Base-by-base conservation (phyloP, 139 green algal genomes). In the Coelastrella sp. region DNA sequence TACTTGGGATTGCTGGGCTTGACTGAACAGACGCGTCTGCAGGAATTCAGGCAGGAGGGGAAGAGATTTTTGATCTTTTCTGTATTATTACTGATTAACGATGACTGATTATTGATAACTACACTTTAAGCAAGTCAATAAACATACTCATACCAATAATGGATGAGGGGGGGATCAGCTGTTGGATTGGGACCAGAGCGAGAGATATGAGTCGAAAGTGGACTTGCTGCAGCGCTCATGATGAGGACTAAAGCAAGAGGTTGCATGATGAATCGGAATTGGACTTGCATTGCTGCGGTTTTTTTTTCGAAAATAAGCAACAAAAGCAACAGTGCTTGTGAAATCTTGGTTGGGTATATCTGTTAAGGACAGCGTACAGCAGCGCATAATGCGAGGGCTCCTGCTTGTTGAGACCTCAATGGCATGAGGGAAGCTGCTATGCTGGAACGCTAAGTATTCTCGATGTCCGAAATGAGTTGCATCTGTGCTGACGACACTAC, bases 11-110 rank as follows among this genome's bases (percentile, higher is more conserved):
- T 10, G 27, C 22, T 68, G 56, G 83, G 17, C 7, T 56, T 56
- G 20, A 68, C 14, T 57, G 61, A 49, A 76, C 84, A 88, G 20
- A 49, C 84, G 11, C 68, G 66, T 66, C 84, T 88, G 84, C 84
- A 27, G 60, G 59, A 74, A 57, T 7, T n/a, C 49, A 66, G 1
- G 15, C 12, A 58, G 4, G n/a, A 19, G 27, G 27, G 35, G 0
- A 83, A 78, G 70, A 4, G 70, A 4, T 19, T 20, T 78, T 25
- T 49, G 1, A 49, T 1, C 35, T 3, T 49, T 49, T 49, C 1
- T 49, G 35, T 49, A 49, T 3, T 49, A 49, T 49, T 3, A 49
- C 35, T 70, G 63, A 70, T 70, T 70, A 70, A 4, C 9, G 35
- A 49, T 49, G 1, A 3, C 1, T 49, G 17, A n/a, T 1, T 20